Conservation (phyloP, 495 filamentous ascomycete species). For the Penicillium fimorum region DNA sequence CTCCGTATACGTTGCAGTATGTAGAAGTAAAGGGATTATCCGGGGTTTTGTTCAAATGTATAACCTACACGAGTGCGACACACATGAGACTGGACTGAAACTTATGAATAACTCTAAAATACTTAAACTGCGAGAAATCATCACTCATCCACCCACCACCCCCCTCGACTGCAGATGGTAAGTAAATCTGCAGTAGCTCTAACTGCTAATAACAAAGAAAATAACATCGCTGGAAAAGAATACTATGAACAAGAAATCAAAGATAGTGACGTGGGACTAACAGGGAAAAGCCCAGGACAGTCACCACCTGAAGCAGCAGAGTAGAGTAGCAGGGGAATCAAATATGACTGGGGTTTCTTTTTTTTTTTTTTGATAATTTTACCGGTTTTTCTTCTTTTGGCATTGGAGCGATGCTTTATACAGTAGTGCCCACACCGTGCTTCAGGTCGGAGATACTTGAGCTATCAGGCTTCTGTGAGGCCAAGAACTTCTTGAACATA, state of each 20-base stretch:
- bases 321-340: slow-evolving; percentile 8
- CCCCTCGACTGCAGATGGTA: slow-evolving; percentile 1
- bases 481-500: slow-evolving; percentile 51
- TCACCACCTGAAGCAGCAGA: slow-evolving; percentile 12
- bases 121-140: slow-evolving; percentile 4
- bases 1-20: too few relatives aligned
- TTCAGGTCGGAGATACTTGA: slow-evolving; percentile 40
- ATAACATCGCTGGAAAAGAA: slow-evolving; percentile 6
- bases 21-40: too few relatives aligned
- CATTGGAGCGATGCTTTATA: slow-evolving; percentile 12
- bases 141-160: slow-evolving; percentile 4
- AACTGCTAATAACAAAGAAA: slow-evolving; percentile 1
- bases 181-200: slow-evolving; percentile 2
- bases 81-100: background rate
- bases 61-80: background rate
- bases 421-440: slow-evolving; percentile 40
- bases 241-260: slow-evolving; percentile 13
- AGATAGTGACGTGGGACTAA: background rate
- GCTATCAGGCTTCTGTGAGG: slow-evolving; percentile 37
- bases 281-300: background rate
- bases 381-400: slow-evolving; percentile 11
- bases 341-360: slow-evolving; percentile 9
- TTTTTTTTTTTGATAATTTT: slow-evolving; percentile 20
- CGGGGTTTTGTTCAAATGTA: background rate
- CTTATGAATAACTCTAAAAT: slow-evolving; percentile 1